phyloP scores from a whole-genome alignment of 345 rosid genomes.

The Brassica rapa region DNA sequence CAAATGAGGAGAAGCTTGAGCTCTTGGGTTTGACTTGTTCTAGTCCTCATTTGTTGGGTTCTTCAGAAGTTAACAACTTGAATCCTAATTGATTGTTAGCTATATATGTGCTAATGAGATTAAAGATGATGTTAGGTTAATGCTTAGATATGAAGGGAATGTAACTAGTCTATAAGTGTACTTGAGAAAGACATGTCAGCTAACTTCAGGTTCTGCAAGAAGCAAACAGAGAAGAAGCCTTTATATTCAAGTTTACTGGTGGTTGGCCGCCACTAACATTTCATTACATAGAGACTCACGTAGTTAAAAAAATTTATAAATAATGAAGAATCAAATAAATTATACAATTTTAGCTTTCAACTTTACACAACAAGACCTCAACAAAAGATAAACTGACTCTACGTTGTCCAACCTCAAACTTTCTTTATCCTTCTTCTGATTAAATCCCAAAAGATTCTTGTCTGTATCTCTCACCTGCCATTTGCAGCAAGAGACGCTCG shows the following conservation, averaged over 20 bases:
- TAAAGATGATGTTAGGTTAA: conserved; percentile 21
- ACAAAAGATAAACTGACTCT: conserved; percentile 1
- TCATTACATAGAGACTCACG: background rate
- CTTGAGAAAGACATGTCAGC: conserved; percentile 31
- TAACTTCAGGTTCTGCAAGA: conserved; percentile 22
- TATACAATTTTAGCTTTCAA: conserved; percentile 9
- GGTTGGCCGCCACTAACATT: conserved; percentile 21
- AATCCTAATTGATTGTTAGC: background rate
- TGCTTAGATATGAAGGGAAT: conserved; percentile 35
- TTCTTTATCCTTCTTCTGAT: background rate
- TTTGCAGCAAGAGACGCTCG: conserved; percentile 28
- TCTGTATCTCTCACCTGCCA: conserved; percentile 27
- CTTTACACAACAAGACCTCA: conserved; percentile 36
- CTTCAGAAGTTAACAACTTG: background rate
- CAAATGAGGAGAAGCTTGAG: conserved; percentile 64
- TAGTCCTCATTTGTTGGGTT: conserved; percentile 66
- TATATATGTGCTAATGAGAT: background rate
- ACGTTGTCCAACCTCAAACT: conserved; percentile 11
- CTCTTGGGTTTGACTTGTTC: conserved; percentile 48
- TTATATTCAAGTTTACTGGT: conserved; percentile 31
- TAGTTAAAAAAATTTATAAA: background rate
- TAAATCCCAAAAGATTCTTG: conserved; percentile 15
- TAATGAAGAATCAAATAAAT: conserved; percentile 2
- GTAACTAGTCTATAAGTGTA: background rate
- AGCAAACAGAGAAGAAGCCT: conserved; percentile 31